Percentiles rank a stretch among this genome's conserved stretches.
Conservation (phyloP, 148 eudicot genomes). For the Tetragonia tetragonoides region DNA sequence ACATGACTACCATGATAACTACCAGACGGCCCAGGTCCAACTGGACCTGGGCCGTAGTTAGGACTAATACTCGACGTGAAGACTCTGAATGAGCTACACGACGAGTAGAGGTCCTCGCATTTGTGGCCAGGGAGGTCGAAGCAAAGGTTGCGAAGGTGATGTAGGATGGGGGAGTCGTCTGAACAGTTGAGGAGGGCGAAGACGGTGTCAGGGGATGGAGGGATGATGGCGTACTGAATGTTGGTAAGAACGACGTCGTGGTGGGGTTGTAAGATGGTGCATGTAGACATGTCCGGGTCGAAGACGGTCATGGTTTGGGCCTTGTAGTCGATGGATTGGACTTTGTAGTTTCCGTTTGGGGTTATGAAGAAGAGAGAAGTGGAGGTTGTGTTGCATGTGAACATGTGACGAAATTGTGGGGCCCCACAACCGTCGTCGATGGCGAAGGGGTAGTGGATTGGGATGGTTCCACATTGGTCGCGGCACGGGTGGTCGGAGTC, state of each 20-base stretch:
- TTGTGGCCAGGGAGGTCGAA: conserved; percentile 77
- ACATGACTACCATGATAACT: no score
- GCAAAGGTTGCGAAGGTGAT: conserved; percentile 71
- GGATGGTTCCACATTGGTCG: conserved; percentile 57
- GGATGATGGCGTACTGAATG: conserved; percentile 66
- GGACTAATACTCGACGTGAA: conserved; percentile 12
- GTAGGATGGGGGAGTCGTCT: conserved; percentile 72
- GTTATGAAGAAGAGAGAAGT: conserved; percentile 61
- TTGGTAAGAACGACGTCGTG: conserved; percentile 65
- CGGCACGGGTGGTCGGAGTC: conserved; percentile 40
- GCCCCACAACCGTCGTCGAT: conserved; percentile 91
- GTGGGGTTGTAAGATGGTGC: conserved; percentile 88
- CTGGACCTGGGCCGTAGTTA: conserved; percentile 1
- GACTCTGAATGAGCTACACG: conserved; percentile 66
- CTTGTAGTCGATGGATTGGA: conserved; percentile 70
- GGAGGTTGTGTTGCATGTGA: conserved; percentile 58
- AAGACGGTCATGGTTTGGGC: conserved; percentile 50
- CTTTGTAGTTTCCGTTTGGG: conserved; percentile 84
- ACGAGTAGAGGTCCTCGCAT: conserved; percentile 72
- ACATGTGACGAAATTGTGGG: conserved; percentile 65
- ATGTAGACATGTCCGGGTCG: conserved; percentile 95
- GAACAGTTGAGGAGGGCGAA: conserved; percentile 88
- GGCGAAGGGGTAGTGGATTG: conserved; percentile 73
- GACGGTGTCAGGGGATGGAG: conserved; percentile 76
- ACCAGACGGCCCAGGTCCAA: background rate